Evolutionary conservation across 148 eudicot species (phyloP).

Genomic region (Cornus controversa): DNA sequence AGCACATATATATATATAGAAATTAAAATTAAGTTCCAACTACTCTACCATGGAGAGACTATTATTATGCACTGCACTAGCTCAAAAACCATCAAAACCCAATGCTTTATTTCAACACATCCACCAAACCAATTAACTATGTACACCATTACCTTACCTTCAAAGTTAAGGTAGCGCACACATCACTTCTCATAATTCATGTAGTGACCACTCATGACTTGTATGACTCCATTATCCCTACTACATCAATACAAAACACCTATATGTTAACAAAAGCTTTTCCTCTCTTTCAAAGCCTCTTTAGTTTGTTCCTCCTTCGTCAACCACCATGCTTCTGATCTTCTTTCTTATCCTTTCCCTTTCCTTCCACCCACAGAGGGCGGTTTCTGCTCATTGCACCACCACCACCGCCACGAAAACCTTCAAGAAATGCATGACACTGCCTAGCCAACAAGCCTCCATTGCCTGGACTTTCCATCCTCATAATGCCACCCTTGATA

Average conservation of each 20-base stretch:
- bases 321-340: constrained; percentile 34
- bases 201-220: background rate
- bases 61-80: background rate
- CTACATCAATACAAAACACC: background rate
- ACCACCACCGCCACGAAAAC: constrained; percentile 52
- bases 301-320: background rate
- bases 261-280: constrained; percentile 18
- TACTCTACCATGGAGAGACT: background rate
- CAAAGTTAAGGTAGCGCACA: constrained; percentile 51
- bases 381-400: constrained; percentile 55
- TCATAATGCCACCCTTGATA: constrained; percentile 67
- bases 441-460: constrained; percentile 86
- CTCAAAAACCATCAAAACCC: background rate
- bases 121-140: constrained; percentile 6
- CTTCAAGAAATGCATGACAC: constrained; percentile 73
- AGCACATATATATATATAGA: background rate
- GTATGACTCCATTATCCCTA: background rate
- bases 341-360: constrained; percentile 26
- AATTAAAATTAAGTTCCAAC: background rate
- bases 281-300: constrained; percentile 1
- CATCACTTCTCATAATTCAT: constrained; percentile 9
- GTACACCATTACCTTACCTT: constrained; percentile 32
- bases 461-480: constrained; percentile 87
- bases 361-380: constrained; percentile 13
- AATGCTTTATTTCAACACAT: background rate